Evolutionary conservation across 2,329 filamentous ascomycete species (phyloP), one percentile per base, ranked within the genome.

Genomic region (Drechslerella stenobrocha): DNA sequence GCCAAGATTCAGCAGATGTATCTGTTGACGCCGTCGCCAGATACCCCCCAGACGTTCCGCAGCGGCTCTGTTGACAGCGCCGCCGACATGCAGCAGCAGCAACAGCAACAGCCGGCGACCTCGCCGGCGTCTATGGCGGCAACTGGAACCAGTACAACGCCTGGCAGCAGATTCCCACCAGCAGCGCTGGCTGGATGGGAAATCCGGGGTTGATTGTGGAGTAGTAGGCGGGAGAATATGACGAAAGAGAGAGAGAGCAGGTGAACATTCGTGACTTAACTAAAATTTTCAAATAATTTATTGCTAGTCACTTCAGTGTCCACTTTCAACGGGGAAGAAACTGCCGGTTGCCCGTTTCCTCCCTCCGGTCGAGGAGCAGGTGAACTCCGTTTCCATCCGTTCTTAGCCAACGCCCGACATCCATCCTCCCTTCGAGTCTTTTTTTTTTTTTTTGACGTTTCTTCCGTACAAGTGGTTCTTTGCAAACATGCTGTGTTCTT

Each of bases 301-400:
- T 60, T 67, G 63, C 63, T 67, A 67, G 63, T 67, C 63, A 67
- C 63, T 67, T 67, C 63, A 60, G 63, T 67, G 63, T 67, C 52
- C 52, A 47, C 47, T 58, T 46, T 56, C 26, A 42, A 56, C 23
- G 44, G 46, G 44, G 46, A 52, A 48, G 34, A 8, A 56, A 48
- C 20, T 22, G 45, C 30, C 26, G 18, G 34, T 57, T 52, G 46
- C 50, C 32, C 28, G n/a, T 24, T 18, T 52, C 26, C 28, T 48
- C 61, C 63, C 55, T 56, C 63, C 63, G 55, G 55, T 59, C 63
- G 55, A 60, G 63, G 63, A 60, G 63, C 63, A 51, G 63, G 63
- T 67, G 63, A 52, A 23, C 47, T 44, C 35, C 50, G 51, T 37
- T 58, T 59, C 35, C 45, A 48, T 59, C 55, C 55, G 23, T 67